A percentile compares a stretch with the other conserved stretches of the same genome.
Conservation (phyloP, 371 early-diverging fungal species). For the Rhizopus delemar region DNA sequence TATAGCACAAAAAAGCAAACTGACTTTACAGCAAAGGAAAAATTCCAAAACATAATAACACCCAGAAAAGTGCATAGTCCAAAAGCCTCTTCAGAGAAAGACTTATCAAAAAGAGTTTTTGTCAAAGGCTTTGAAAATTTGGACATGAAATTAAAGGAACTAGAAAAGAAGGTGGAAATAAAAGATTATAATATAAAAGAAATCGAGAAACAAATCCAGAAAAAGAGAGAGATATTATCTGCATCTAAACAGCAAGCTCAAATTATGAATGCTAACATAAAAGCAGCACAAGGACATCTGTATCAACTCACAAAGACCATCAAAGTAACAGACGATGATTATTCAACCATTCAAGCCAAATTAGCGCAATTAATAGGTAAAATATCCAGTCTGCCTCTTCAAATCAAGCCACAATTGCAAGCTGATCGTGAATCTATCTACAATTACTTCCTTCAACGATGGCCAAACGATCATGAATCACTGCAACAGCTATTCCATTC, state of each 20-base stretch:
- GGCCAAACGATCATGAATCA: background rate
- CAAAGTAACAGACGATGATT: slow-evolving; percentile 29
- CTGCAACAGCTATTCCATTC: slow-evolving; percentile 7
- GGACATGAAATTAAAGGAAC: background rate
- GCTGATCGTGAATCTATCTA: background rate
- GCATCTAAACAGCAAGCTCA: background rate
- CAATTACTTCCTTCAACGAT: slow-evolving; percentile 2
- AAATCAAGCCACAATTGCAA: slow-evolving; percentile 14
- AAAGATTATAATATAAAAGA: background rate
- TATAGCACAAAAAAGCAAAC: no score
- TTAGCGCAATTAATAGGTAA: slow-evolving; percentile 22
- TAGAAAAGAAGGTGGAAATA: background rate
- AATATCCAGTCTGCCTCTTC: slow-evolving; percentile 20
- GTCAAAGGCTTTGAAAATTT: slow-evolving; percentile 1
- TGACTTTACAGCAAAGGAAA: no score
- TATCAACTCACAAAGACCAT: slow-evolving; percentile 18
- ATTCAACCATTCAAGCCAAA: slow-evolving; percentile 21
- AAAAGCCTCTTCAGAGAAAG: background rate
- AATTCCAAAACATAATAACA: no score
- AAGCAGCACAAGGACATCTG: slow-evolving; percentile 13
- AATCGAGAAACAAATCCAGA: background rate
- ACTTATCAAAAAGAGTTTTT: background rate
- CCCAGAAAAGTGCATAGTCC: no score
- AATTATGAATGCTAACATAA: background rate
- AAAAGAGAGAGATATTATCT: background rate